Percentiles rank a stretch among this genome's conserved stretches.
Conservation (phyloP, 1,284 basidiomycete species). For the Fomitopsis schrenkii region DNA sequence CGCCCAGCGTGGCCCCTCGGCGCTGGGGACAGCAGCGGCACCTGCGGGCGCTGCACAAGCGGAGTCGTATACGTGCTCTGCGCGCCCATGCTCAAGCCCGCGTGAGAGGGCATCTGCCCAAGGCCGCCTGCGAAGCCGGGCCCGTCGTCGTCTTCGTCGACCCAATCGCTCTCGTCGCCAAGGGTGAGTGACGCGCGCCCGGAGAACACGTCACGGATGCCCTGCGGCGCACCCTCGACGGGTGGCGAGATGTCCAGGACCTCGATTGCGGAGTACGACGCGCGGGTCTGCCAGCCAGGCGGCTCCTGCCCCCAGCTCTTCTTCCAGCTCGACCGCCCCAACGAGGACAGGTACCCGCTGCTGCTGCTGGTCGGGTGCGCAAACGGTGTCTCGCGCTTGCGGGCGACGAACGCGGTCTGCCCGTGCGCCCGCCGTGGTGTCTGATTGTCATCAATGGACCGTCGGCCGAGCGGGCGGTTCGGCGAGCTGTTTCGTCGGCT, state of each 20-base stretch:
- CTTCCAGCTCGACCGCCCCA: constrained; percentile 79
- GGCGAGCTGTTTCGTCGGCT: constrained; percentile 49
- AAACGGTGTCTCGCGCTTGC: constrained; percentile 69
- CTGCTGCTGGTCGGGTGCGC: constrained; percentile 42
- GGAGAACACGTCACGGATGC: constrained; percentile 74
- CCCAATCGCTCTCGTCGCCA: constrained; percentile 80
- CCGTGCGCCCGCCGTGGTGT: constrained; percentile 40
- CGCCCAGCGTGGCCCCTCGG: constrained; percentile 15
- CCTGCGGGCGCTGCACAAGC: constrained; percentile 7
- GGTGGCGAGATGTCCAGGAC: constrained; percentile 62
- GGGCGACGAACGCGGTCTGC: constrained; percentile 63
- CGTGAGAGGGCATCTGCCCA: constrained; percentile 58
- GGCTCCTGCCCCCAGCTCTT: constrained; percentile 83
- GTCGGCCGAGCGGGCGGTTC: constrained; percentile 37
- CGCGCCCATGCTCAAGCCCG: constrained; percentile 12
- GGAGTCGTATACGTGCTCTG: constrained; percentile 11
- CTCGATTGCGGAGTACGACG: constrained; percentile 66
- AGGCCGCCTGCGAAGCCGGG: constrained; percentile 72
- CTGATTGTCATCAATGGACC: constrained; percentile 41
- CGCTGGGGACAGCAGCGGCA: constrained; percentile 18
- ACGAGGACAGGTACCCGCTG: constrained; percentile 35
- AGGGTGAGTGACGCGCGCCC: constrained; percentile 53
- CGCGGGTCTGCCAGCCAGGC: constrained; percentile 75
- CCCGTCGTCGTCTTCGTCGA: constrained; percentile 77
- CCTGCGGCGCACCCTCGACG: constrained; percentile 35